Evolutionary conservation across 2,329 filamentous ascomycete species (phyloP).

Genomic region (Cyanodermella asteris): DNA sequence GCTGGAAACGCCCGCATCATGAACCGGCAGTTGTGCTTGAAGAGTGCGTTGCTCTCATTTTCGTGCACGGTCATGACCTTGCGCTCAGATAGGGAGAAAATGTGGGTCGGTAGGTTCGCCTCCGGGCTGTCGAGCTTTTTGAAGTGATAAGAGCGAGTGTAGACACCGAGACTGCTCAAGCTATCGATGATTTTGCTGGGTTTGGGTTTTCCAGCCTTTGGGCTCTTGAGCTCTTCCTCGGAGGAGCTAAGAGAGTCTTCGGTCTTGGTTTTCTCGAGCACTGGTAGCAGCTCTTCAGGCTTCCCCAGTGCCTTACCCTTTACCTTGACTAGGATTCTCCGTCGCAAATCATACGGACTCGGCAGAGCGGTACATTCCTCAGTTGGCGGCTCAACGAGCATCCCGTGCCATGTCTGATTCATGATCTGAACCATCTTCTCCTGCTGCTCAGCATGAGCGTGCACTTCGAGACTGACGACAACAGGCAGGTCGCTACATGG

Average conservation of each 20-base stretch:
- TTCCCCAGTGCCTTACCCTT: conserved; percentile 36
- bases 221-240: too few species aligned
- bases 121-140: conserved; percentile 44
- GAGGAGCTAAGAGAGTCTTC: conserved; percentile 5
- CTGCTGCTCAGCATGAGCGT: conserved; percentile 64
- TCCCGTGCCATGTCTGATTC: conserved; percentile 60
- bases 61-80: conserved; percentile 45
- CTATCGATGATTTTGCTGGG: conserved; percentile 42
- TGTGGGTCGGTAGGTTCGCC: conserved; percentile 33
- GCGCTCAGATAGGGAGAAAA: conserved; percentile 42
- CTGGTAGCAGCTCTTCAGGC: too few species aligned
- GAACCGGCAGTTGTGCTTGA: conserved; percentile 60
- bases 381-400: conserved; percentile 38
- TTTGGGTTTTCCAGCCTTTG: too few species aligned
- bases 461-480: conserved; percentile 82
- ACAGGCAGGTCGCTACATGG: conserved; percentile 44
- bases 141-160: conserved; percentile 72
- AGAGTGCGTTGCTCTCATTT: conserved; percentile 34
- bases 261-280: conserved; percentile 6
- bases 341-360: conserved; percentile 45
- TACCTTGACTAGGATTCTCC: conserved; percentile 70
- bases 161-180: conserved; percentile 57
- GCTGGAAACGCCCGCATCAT: conserved; percentile 81
- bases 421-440: conserved; percentile 87
- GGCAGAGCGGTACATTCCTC: conserved; percentile 30